Conservation (phyloP, 31 red algal species). For the Bonnemaisonia californica region DNA sequence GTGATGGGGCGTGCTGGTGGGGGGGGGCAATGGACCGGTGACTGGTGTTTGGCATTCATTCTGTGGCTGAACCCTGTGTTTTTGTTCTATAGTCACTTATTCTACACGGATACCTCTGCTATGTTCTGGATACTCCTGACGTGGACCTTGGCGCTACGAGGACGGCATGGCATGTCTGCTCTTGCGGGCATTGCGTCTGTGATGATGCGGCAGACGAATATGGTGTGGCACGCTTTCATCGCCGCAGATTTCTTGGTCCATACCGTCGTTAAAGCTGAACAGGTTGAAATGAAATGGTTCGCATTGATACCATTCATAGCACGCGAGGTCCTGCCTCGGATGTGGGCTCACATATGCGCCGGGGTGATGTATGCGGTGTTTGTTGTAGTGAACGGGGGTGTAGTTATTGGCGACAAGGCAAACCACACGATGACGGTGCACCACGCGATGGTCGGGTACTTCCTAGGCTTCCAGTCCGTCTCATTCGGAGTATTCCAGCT, state of each 20-base stretch:
- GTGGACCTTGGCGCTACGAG: constrained; percentile 17
- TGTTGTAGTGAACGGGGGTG: constrained; percentile 39
- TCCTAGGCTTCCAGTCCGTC: constrained; percentile 27
- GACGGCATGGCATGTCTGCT: constrained; percentile 31
- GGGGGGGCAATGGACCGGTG: no score
- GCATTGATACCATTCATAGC: neutral
- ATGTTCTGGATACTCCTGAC: constrained; percentile 42
- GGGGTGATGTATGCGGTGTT: constrained; percentile 42
- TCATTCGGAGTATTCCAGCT: constrained; percentile 36
- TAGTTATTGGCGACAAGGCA: constrained; percentile 51
- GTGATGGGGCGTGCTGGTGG: no score
- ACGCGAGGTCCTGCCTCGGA: neutral
- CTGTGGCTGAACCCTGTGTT: constrained; percentile 55
- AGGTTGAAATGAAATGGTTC: neutral
- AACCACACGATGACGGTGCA: constrained; percentile 54
- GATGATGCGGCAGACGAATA: constrained; percentile 64
- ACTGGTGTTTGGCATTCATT: constrained; percentile 18
- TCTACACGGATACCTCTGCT: constrained; percentile 72
- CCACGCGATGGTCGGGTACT: constrained; percentile 60
- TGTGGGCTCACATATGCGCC: constrained; percentile 33
- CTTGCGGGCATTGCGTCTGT: constrained; percentile 31
- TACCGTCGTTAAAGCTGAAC: neutral
- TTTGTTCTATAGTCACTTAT: constrained; percentile 68
- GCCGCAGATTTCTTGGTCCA: constrained; percentile 2
- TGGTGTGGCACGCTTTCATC: constrained; percentile 65